Base-by-base conservation (phyloP, 805 yeast species). In the Candida wancherniae region DNA sequence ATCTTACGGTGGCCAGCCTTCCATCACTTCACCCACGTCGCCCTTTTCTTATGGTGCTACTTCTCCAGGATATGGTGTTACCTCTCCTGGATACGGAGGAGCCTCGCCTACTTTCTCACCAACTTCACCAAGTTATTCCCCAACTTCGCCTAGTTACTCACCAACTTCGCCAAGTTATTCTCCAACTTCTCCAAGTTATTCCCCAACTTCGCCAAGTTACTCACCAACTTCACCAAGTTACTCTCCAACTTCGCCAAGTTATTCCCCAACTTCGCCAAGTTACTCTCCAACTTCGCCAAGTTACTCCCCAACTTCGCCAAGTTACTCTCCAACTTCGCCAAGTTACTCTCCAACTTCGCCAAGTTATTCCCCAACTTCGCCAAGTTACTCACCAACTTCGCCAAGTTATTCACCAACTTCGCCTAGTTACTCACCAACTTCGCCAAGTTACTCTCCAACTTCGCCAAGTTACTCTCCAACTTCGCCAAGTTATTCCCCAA, bases 211-310 rank as follows among this genome's bases (percentile, higher is more conserved):
- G 4, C 87, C 88, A 39, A 47, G 60, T 10, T 80, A 80, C 49
- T 71, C 82, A 0, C 94, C 95, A 40, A 83, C 95, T 0, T 78
- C 88, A 0, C 95, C 95, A 47, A 52, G 69, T 7, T 87, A 85
- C 54, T 69, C 80, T 3, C 94, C 94, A 29, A 83, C 92, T 0
- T 75, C 83, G 3, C 92, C 94, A 42, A 48, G 59, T 4, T 81
- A 80, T 51, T 66, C 76, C 0, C 90, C 92, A 40, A 84, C 95
- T 0, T 80, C 90, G 0, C 97, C 96, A 38, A 45, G 62, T 1
- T 85, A 85, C 57, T 70, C 80, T 1, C 95, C 95, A 28, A 83
- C 92, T 1, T 76, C 84, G 5, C 90, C 92, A 45, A 59, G 71
- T 5, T 75, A 78, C 53, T 66, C 78, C 0, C 84, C 84, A 29